Evolutionary conservation across 768 basidiomycete genomes (phyloP), one percentile per base, ranked within the genome.

Genomic region (Rhodotorula kratochvilovae): DNA sequence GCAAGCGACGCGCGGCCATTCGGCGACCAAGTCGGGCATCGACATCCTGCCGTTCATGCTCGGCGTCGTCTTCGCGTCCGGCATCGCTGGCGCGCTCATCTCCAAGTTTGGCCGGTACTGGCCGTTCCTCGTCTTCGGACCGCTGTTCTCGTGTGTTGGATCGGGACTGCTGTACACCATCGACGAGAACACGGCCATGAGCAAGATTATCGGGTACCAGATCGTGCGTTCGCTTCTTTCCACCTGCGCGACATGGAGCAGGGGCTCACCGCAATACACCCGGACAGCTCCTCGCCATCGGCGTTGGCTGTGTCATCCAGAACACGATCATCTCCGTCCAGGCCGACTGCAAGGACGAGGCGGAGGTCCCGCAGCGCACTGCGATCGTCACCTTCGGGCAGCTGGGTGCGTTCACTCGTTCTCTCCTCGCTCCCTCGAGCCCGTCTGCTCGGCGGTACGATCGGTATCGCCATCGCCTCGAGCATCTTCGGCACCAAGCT

Each of bases 271-370:
- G 25, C 17, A 16, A 2, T 3, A 19, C 61, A 21, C 17, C 1
- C 39, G 25, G 11, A 19, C 48, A 69, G 68, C 72, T 84, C 23
- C 60, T 83, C 39, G 82, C 81, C 27, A 67, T 80, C 29, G 83
- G 84, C 33, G 76, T 83, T 61, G 83, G 83, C 29, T 57, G 74
- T 53, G 76, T 78, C 29, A 61, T 81, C 63, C 80, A 82, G 76
- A 82, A 81, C 71, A 71, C 77, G 13, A 79, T 83, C 78, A 76
- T 82, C 50, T 80, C 81, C 12, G 80, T 82, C 16, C 83, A 83
- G 61, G 81, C 80, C 35, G 81, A 82, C 50, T 78, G 80, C 56
- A 77, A 76, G 29, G 69, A 76, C 54, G 72, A 77, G 42, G 77
- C 79, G 2, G 74, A 78, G 57, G 78, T 83, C 61, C 79, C 81